Conservation (phyloP, 2,329 filamentous ascomycete species). For the Chaetomiaceae sp. region DNA sequence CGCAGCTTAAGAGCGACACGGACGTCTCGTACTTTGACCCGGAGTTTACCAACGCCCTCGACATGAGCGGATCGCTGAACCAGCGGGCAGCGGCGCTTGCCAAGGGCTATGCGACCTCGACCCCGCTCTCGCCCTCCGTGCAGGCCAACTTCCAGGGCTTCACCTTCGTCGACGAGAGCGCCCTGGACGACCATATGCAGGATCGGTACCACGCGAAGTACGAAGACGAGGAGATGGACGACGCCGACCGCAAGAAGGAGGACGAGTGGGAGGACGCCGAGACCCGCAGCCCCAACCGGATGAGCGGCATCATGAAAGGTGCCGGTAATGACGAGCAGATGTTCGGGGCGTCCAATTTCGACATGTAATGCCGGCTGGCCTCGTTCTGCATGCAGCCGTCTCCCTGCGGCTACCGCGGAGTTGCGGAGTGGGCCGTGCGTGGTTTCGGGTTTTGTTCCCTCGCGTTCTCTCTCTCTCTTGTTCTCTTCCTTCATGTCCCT, state of each 20-base stretch:
- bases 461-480: slow-evolving; percentile 3
- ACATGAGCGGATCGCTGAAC: slow-evolving; percentile 81
- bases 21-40: slow-evolving; percentile 98
- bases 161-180: slow-evolving; percentile 97
- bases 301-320: slow-evolving; percentile 58
- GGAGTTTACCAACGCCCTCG: slow-evolving; percentile 92
- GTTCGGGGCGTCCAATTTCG: slow-evolving; percentile 57
- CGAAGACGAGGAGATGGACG: slow-evolving; percentile 56
- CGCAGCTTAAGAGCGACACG: slow-evolving; percentile 89
- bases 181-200: slow-evolving; percentile 78
- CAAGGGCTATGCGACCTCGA: slow-evolving; percentile 79
- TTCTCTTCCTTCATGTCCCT: neutral
- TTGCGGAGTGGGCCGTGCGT: too few relatives aligned
- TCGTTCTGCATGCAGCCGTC: neutral
- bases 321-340: slow-evolving; percentile 55
- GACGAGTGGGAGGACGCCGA: slow-evolving; percentile 55
- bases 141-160: slow-evolving; percentile 98
- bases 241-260: slow-evolving; percentile 40
- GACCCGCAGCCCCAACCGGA: slow-evolving; percentile 48
- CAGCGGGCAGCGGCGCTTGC: slow-evolving; percentile 83
- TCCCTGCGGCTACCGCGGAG: neutral
- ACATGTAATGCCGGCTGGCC: slow-evolving; percentile 43
- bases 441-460: too few relatives aligned
- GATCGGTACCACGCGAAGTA: slow-evolving; percentile 40
- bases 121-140: slow-evolving; percentile 87